phyloP scores from a whole-genome alignment of 1,139 yeast species.

The Debaryomyces sp. region DNA sequence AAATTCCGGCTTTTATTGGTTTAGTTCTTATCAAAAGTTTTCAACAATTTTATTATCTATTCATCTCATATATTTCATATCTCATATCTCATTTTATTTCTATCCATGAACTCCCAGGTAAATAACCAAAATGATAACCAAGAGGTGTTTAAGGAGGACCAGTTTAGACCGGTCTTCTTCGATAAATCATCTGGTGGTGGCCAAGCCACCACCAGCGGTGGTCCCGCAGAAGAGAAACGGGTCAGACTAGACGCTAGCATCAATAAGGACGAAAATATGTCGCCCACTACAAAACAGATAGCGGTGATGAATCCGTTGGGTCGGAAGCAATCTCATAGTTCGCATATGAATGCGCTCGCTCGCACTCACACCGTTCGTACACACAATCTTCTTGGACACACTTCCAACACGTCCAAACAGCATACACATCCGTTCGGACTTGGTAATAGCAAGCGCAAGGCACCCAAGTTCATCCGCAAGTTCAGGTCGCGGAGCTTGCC shows the following conservation, averaged over 20 bases:
- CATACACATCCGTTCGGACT: constrained; percentile 4
- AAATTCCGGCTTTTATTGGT: neutral
- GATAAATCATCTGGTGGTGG: constrained; percentile 15
- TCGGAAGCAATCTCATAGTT: constrained; percentile 7
- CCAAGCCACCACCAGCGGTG: constrained; percentile 4
- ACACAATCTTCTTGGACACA: constrained; percentile 3
- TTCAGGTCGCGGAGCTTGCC: constrained; percentile 49
- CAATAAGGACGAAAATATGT: constrained; percentile 7
- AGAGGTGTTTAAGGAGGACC: constrained; percentile 32
- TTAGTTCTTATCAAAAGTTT: neutral
- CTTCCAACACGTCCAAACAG: neutral
- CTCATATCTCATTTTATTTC: neutral
- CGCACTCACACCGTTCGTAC: constrained; percentile 4
- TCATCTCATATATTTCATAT: neutral
- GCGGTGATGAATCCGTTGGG: constrained; percentile 8
- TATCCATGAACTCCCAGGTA: constrained; percentile 19
- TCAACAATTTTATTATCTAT: neutral
- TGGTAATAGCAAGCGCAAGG: constrained; percentile 21
- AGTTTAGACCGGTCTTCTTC: constrained; percentile 40
- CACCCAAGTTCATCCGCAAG: constrained; percentile 43
- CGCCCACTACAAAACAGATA: constrained; percentile 8
- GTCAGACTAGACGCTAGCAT: constrained; percentile 12
- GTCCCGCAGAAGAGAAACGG: constrained; percentile 13
- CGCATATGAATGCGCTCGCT: constrained; percentile 3
- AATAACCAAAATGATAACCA: constrained; percentile 27